These are phyloP conservation scores for Candida schatavii DNA, from an alignment of 805 yeast species.

Conservation along the genomic window DNA sequence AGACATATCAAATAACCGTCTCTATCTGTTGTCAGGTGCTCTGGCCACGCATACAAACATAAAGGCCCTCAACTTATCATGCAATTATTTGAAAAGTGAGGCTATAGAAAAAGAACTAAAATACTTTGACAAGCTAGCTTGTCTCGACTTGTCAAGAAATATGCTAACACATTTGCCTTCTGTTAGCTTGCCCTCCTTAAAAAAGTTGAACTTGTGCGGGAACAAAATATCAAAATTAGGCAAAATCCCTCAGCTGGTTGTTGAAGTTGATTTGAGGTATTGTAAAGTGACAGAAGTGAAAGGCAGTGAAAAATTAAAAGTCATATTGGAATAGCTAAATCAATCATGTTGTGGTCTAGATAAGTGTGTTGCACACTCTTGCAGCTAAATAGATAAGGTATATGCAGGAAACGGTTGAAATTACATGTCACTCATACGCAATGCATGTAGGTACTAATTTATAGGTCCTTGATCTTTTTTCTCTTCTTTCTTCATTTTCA, in stretches of 20 bases:
- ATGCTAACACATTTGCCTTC: slow-evolving; percentile 13
- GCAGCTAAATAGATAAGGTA: no score
- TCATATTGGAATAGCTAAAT: neutral
- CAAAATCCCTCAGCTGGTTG: slow-evolving; percentile 10
- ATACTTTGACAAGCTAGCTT: slow-evolving; percentile 6
- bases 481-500: neutral
- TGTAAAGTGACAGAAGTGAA: slow-evolving; percentile 9
- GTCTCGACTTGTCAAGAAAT: slow-evolving; percentile 25
- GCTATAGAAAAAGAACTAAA: neutral
- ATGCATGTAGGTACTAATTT: neutral
- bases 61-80: slow-evolving; percentile 18
- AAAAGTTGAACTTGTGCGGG: slow-evolving; percentile 18
- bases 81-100: slow-evolving; percentile 19
- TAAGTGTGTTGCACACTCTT: no score
- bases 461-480: neutral
- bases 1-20: slow-evolving; percentile 23
- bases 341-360: no score
- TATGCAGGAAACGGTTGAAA: no score
- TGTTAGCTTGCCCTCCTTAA: slow-evolving; percentile 13
- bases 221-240: slow-evolving; percentile 14
- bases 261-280: slow-evolving; percentile 14
- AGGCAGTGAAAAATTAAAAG: neutral
- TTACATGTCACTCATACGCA: no score
- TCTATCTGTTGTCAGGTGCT: neutral
- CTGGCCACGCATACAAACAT: slow-evolving; percentile 5